Evolutionary conservation across 2,329 filamentous ascomycete species (phyloP), one percentile per base, ranked within the genome.

Genomic region (Botryosphaeria dothidea): DNA sequence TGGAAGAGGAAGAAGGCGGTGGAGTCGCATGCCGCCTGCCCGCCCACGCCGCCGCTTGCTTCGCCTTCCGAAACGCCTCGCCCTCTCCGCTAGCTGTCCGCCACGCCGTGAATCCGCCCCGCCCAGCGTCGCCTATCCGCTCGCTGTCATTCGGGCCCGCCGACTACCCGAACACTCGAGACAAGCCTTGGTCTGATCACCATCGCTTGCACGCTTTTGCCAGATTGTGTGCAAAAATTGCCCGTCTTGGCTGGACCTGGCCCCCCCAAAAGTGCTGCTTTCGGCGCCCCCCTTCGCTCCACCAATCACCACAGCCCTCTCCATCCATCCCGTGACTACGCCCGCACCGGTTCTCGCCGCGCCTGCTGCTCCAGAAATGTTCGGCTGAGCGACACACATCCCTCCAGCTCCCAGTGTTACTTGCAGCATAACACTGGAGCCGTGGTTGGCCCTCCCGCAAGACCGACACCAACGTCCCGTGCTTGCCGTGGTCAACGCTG

Each of bases 41-140:
- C n/a, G n/a, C n/a, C 23, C 46, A 29, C 25, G 46, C 46, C 15
- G 46, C 21, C 25, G 7, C 13, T 11, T 43, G 34, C 23, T 36
- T 58, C 52, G 52, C 34, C 5, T 58, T 45, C 54, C 54, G 54
- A 58, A 58, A 58, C 52, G 52, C 36, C 34, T 17, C 27, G n/a
- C 52, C 23, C 52, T 57, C 54, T 58, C 54, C 36, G 54, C 54
- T 19, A 27, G 23, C 6, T 8, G 54, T 8, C 54, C 54, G 54
- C 54, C 54, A 58, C 38, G 38, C 38, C 38, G 38, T 17, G 38
- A 19, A 9, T 27, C 8, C 17, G 49, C 29, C 36, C n/a, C n/a
- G n/a, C n/a, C n/a, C n/a, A n/a, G n/a, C n/a, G n/a, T n/a, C 54
- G 36, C 54, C 23, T 11, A 25, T 9, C 51, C 8, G 15, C 34